A percentile compares a stretch with the other conserved stretches of the same genome.
Evolutionary conservation across 1,139 yeast species (phyloP).

Genomic region (Wickerhamomyces sp.): DNA sequence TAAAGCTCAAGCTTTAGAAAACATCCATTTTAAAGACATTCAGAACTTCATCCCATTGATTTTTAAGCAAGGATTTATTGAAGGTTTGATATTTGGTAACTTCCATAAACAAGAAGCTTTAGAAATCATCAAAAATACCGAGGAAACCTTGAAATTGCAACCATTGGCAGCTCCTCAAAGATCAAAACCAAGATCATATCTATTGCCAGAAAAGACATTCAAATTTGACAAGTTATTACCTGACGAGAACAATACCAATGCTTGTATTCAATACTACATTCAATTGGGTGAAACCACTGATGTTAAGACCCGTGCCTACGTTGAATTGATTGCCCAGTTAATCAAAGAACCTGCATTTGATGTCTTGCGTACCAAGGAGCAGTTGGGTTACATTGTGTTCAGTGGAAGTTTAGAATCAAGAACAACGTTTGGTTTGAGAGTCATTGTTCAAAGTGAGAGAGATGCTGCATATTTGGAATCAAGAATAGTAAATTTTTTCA

Average conservation of each 20-base stretch:
- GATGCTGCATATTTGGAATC: slow-evolving; percentile 68
- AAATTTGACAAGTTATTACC: slow-evolving; percentile 49
- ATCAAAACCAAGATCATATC: slow-evolving; percentile 43
- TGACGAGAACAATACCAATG: slow-evolving; percentile 73
- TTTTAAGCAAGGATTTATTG: slow-evolving; percentile 45
- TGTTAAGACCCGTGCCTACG: slow-evolving; percentile 35
- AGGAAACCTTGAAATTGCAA: slow-evolving; percentile 28
- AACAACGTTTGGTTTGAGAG: slow-evolving; percentile 70
- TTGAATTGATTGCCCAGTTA: slow-evolving; percentile 67
- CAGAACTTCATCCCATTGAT: slow-evolving; percentile 41
- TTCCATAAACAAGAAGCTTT: slow-evolving; percentile 52
- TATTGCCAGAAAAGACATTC: slow-evolving; percentile 38
- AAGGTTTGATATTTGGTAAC: slow-evolving; percentile 78
- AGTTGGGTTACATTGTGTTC: slow-evolving; percentile 85
- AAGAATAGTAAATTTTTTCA: slow-evolving; percentile 67
- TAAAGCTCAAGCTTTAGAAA: slow-evolving; percentile 47
- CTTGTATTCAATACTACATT: slow-evolving; percentile 74
- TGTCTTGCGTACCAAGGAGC: slow-evolving; percentile 88
- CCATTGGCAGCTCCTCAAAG: slow-evolving; percentile 30
- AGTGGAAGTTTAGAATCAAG: slow-evolving; percentile 66
- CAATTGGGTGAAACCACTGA: slow-evolving; percentile 54
- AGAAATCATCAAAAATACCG: slow-evolving; percentile 38
- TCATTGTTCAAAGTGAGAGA: slow-evolving; percentile 85
- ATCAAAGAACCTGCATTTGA: slow-evolving; percentile 85
- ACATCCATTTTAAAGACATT: slow-evolving; percentile 47